phyloP scores from a whole-genome alignment of 2,329 filamentous ascomycete genomes.

The Ophiostoma quercus region DNA sequence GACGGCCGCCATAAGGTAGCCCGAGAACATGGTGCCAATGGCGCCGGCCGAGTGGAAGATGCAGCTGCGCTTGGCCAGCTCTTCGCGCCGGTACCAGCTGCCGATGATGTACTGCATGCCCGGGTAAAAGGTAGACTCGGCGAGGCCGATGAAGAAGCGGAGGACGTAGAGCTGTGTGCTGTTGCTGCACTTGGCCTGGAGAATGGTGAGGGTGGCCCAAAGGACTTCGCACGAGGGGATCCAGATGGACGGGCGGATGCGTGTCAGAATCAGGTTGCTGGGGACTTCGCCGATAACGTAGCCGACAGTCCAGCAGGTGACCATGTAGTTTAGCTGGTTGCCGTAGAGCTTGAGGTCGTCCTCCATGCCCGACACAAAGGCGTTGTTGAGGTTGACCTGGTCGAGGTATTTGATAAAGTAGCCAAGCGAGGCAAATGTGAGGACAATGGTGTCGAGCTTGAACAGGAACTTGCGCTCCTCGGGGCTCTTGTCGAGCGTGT shows the following conservation, averaged over 20 bases:
- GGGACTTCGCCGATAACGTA: slow-evolving; percentile 39
- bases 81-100: slow-evolving; percentile 42
- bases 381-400: slow-evolving; percentile 40
- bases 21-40: slow-evolving; percentile 53
- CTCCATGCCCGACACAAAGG: slow-evolving; percentile 45
- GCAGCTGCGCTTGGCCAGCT: slow-evolving; percentile 48
- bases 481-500: slow-evolving; percentile 39
- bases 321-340: slow-evolving; percentile 39
- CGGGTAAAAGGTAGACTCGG: slow-evolving; percentile 39
- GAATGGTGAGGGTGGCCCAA: slow-evolving; percentile 37
- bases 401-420: slow-evolving; percentile 45
- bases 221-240: slow-evolving; percentile 39
- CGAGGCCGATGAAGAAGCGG: slow-evolving; percentile 42
- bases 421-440: slow-evolving; percentile 39
- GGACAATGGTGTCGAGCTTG: slow-evolving; percentile 35
- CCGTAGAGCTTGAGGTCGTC: slow-evolving; percentile 39
- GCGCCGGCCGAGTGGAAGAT: slow-evolving; percentile 47
- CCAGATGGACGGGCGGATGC: slow-evolving; percentile 41
- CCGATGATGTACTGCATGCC: slow-evolving; percentile 43
- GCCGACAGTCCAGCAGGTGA: slow-evolving; percentile 35
- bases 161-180: slow-evolving; percentile 39
- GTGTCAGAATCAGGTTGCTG: slow-evolving; percentile 37
- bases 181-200: slow-evolving; percentile 33
- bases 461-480: slow-evolving; percentile 34
- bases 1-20: slow-evolving; percentile 51